Evolutionary conservation across 169 alveolate species (phyloP).

Genomic region (Pseudocohnilembus persalinus): DNA sequence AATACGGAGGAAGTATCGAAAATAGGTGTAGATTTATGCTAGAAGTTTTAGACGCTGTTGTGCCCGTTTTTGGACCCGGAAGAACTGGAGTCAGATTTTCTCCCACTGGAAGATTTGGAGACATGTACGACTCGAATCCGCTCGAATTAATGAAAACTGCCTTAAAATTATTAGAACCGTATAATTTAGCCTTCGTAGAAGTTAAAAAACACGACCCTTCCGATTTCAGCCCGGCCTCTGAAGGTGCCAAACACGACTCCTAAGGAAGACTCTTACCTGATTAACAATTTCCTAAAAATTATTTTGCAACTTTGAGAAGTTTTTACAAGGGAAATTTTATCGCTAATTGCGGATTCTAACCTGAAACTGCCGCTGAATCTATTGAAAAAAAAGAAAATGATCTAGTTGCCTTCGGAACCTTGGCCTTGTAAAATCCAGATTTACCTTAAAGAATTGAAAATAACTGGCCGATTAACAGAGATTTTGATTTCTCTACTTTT

Average conservation of each 20-base stretch:
- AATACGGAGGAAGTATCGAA: conserved; percentile 73
- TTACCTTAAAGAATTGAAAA: conserved; percentile 24
- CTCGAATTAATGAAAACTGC: neutral
- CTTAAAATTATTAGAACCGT: conserved; percentile 2
- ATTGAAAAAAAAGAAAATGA: conserved; percentile 7
- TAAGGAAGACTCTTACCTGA: neutral
- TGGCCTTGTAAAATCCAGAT: conserved; percentile 22
- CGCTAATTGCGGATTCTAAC: neutral
- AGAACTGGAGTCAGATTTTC: conserved; percentile 36
- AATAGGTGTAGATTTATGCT: conserved; percentile 56
- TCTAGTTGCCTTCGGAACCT: conserved; percentile 22
- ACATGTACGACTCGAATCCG: conserved; percentile 32
- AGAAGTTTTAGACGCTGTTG: conserved; percentile 41
- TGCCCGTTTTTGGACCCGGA: conserved; percentile 46
- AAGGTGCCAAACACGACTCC: neutral
- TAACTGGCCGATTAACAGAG: neutral
- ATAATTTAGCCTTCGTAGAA: conserved; percentile 29
- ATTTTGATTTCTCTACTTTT: neutral
- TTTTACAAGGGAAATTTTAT: conserved; percentile 13
- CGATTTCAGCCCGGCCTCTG: neutral
- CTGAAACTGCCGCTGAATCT: neutral
- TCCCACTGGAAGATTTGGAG: conserved; percentile 20
- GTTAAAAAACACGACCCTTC: conserved; percentile 1
- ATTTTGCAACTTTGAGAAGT: conserved; percentile 2
- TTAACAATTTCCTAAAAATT: conserved; percentile 5